Percentiles rank a stretch among this genome's conserved stretches.
Conservation (phyloP, 1,284 basidiomycete genomes). For the Sanghuangporus weigelae region DNA sequence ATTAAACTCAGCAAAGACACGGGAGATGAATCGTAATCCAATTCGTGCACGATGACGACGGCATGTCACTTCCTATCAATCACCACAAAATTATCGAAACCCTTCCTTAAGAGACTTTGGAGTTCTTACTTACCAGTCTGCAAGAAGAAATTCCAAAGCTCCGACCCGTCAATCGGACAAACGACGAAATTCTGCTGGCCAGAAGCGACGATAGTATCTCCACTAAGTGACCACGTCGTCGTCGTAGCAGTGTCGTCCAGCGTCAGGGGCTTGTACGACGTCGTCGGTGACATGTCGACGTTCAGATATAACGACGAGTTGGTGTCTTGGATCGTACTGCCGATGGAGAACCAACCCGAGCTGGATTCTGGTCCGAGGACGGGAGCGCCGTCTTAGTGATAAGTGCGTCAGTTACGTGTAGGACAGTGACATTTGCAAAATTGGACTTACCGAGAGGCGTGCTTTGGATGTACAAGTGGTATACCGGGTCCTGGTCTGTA, state of each 20-base stretch:
- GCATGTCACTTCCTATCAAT: conserved; percentile 37
- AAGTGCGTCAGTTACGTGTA: not conserved
- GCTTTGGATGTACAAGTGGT: conserved; percentile 53
- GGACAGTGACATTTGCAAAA: not conserved
- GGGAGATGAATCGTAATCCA: conserved; percentile 34
- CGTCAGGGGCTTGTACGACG: conserved; percentile 46
- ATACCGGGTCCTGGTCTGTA: conserved; percentile 47
- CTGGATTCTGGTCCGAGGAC: conserved; percentile 50
- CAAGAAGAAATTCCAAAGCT: conserved; percentile 43
- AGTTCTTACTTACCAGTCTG: conserved; percentile 31
- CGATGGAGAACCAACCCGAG: conserved; percentile 47
- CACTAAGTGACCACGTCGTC: conserved; percentile 52
- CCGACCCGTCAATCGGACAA: conserved; percentile 39
- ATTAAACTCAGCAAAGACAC: conserved; percentile 17
- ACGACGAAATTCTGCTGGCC: conserved; percentile 50
- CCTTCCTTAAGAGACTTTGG: not conserved
- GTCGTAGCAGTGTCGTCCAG: conserved; percentile 44
- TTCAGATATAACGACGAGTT: conserved; percentile 42
- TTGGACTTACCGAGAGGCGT: conserved; percentile 28
- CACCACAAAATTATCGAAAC: not conserved
- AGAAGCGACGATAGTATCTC: conserved; percentile 54
- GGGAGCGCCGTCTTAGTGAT: conserved; percentile 30
- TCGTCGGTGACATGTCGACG: conserved; percentile 35
- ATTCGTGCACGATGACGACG: conserved; percentile 31
- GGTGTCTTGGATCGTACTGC: conserved; percentile 41